Evolutionary conservation across 768 basidiomycete species (phyloP).

Genomic region (Chalciporus chontae): DNA sequence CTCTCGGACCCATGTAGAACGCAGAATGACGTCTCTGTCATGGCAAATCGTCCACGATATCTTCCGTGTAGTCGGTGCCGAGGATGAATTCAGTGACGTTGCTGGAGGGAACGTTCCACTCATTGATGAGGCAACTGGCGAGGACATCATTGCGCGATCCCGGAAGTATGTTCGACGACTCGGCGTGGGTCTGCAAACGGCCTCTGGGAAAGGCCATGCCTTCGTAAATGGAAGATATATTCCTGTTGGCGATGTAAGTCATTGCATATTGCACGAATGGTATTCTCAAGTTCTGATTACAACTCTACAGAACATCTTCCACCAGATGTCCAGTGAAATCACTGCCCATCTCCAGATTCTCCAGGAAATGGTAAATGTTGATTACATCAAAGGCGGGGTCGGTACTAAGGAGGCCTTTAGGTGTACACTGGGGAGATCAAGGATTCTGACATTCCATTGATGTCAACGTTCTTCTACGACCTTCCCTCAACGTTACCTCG

Average conservation of each 20-base stretch:
- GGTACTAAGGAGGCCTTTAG: conserved; percentile 30
- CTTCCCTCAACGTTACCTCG: conserved; percentile 66
- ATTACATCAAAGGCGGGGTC: background rate
- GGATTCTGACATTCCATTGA: conserved; percentile 46
- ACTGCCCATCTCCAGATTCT: conserved; percentile 59
- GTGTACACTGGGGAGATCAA: conserved; percentile 55
- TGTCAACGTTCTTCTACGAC: conserved; percentile 86
- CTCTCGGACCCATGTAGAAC: conserved; percentile 33
- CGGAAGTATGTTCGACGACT: conserved; percentile 58
- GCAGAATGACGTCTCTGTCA: conserved; percentile 33
- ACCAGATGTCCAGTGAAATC: conserved; percentile 42
- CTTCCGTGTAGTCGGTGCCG: conserved; percentile 37
- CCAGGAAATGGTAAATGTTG: conserved; percentile 61
- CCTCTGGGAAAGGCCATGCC: conserved; percentile 53
- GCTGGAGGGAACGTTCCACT: conserved; percentile 25
- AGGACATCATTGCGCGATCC: conserved; percentile 41
- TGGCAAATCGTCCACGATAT: conserved; percentile 41
- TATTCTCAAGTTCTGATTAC: background rate
- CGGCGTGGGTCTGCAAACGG: conserved; percentile 38
- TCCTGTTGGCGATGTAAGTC: conserved; percentile 61
- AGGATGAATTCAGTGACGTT: conserved; percentile 40
- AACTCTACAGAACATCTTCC: conserved; percentile 18
- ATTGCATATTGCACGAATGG: background rate
- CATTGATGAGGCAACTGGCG: conserved; percentile 26
- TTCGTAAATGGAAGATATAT: conserved; percentile 91